A percentile compares a stretch with the other conserved stretches of the same genome.
phyloP scores from a whole-genome alignment of 768 basidiomycete species.

The Pisolithus tinctorius region DNA sequence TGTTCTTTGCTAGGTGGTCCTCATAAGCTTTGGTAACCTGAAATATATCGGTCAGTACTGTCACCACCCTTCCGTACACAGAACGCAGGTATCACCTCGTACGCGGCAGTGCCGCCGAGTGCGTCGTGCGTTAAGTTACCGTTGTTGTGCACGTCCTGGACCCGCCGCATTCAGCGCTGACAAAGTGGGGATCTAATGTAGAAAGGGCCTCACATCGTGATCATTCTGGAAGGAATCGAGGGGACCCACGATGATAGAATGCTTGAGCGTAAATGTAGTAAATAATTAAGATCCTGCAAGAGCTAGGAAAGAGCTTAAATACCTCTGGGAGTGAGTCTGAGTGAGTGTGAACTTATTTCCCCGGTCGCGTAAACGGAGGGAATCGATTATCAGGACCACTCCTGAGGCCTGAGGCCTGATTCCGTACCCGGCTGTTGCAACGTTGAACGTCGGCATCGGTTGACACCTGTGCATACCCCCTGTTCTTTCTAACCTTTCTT shows the following conservation, averaged over 20 bases:
- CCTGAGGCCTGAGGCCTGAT: too few relatives aligned
- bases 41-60: not conserved
- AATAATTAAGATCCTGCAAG: too few relatives aligned
- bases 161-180: not conserved
- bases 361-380: too few relatives aligned
- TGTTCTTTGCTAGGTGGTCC: slow-evolving; percentile 6
- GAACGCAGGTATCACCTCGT: slow-evolving; percentile 7
- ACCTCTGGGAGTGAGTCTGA: too few relatives aligned
- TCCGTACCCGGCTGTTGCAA: too few relatives aligned
- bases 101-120: slow-evolving; percentile 14
- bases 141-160: slow-evolving; percentile 3
- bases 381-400: too few relatives aligned
- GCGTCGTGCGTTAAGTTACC: slow-evolving; percentile 13
- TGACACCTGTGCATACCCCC: too few relatives aligned
- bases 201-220: not conserved
- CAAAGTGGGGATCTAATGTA: not conserved
- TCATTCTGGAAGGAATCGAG: not conserved
- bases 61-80: not conserved
- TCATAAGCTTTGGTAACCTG: slow-evolving; percentile 17
- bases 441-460: too few relatives aligned
- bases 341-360: too few relatives aligned
- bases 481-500: too few relatives aligned
- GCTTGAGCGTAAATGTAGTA: too few relatives aligned
- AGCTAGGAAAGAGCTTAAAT: too few relatives aligned
- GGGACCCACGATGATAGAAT: not conserved